phyloP scores from a whole-genome alignment of 805 yeast species.

The Metschnikowia amazonensis region DNA sequence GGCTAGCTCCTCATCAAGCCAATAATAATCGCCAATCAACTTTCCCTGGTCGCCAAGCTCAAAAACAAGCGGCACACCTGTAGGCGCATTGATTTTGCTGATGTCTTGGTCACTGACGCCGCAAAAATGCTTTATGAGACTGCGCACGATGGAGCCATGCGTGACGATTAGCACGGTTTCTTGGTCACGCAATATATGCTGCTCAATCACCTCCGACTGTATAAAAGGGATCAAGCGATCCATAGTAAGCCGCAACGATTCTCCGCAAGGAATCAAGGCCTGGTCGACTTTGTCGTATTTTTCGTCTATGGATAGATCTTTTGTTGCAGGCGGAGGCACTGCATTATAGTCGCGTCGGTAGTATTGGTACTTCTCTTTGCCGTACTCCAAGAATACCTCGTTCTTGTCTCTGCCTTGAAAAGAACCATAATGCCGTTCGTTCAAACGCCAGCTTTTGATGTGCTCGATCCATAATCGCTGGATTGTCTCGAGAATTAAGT shows the following conservation, averaged over 20 bases:
- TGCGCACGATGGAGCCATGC: slow-evolving; percentile 42
- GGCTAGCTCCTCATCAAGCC: slow-evolving; percentile 40
- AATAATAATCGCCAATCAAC: slow-evolving; percentile 29
- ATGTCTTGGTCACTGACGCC: slow-evolving; percentile 36
- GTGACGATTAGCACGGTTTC: slow-evolving; percentile 38
- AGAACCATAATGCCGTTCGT: slow-evolving; percentile 43
- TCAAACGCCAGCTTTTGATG: slow-evolving; percentile 38
- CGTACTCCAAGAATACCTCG: slow-evolving; percentile 33
- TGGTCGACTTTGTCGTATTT: slow-evolving; percentile 28
- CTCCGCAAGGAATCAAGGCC: slow-evolving; percentile 34
- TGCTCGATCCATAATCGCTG: slow-evolving; percentile 36
- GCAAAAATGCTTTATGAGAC: slow-evolving; percentile 36
- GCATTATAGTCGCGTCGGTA: slow-evolving; percentile 38
- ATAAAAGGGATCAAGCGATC: slow-evolving; percentile 38
- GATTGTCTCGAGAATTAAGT: slow-evolving; percentile 31
- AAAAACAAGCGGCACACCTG: slow-evolving; percentile 43
- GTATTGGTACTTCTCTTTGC: slow-evolving; percentile 36
- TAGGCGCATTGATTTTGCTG: slow-evolving; percentile 40
- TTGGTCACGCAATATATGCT: slow-evolving; percentile 22
- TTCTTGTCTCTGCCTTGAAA: slow-evolving; percentile 40
- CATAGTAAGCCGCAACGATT: slow-evolving; percentile 37
- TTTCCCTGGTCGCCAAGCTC: slow-evolving; percentile 32
- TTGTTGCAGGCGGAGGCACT: slow-evolving; percentile 32
- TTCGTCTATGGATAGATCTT: slow-evolving; percentile 35
- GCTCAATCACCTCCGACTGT: slow-evolving; percentile 25